Conservation (phyloP, 768 basidiomycete genomes). For the Gelatoporia subvermispora region DNA sequence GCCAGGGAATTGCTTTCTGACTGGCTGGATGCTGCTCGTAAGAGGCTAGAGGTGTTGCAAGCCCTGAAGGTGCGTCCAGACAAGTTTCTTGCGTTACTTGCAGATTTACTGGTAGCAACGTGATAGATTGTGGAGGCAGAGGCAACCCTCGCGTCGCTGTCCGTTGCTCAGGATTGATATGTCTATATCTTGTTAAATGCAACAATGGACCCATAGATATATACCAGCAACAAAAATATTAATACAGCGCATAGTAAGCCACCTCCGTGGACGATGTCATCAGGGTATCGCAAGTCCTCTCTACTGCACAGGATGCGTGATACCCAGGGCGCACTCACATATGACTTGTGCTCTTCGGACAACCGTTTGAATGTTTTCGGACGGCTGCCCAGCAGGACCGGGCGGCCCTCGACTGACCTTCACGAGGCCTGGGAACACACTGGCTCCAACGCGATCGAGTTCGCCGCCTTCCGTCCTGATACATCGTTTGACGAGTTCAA, state of each 20-base stretch:
- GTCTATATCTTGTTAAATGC: neutral
- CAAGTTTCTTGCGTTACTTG: neutral
- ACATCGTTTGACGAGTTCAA: slow-evolving; percentile 83
- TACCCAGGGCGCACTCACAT: slow-evolving; percentile 69
- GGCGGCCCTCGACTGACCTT: slow-evolving; percentile 55
- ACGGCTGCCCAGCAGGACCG: slow-evolving; percentile 30
- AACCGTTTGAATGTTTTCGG: slow-evolving; percentile 61
- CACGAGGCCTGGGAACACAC: slow-evolving; percentile 84
- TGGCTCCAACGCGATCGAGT: slow-evolving; percentile 71
- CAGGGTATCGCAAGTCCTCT: too few relatives aligned
- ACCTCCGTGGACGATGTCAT: too few relatives aligned
- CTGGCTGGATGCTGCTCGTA: slow-evolving; percentile 88
- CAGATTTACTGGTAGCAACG: slow-evolving; percentile 8
- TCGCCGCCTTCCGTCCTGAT: slow-evolving; percentile 71
- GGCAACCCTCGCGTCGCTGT: slow-evolving; percentile 76
- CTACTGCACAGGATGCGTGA: neutral
- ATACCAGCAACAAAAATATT: too few relatives aligned
- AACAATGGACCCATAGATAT: neutral
- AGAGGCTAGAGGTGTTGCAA: slow-evolving; percentile 86
- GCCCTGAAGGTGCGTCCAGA: slow-evolving; percentile 64
- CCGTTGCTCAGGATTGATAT: slow-evolving; percentile 42
- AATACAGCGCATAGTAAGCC: too few relatives aligned
- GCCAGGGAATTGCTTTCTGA: slow-evolving; percentile 71
- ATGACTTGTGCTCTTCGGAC: slow-evolving; percentile 83
- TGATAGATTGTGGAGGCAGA: slow-evolving; percentile 74